Base-by-base conservation (phyloP, 768 basidiomycete genomes). In the Kwoniella heveanensis region DNA sequence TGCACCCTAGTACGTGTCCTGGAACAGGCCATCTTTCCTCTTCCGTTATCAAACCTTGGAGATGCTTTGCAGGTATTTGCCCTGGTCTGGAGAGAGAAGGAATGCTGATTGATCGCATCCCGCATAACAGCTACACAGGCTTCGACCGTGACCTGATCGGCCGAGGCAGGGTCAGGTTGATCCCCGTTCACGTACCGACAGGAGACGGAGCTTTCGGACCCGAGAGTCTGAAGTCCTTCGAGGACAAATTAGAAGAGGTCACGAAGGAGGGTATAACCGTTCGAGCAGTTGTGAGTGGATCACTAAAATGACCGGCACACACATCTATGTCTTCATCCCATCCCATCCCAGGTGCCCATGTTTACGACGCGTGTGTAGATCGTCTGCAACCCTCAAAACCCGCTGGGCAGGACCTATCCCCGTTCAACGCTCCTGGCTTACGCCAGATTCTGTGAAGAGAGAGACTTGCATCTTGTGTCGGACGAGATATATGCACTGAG, bases 401-500 rank as follows among this genome's bases (percentile, higher is more conserved):
- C 73, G 8, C 60, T 71, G 0, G 71, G 71, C 1, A 47, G 67
- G 49, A 74, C 76, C 39, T 76, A 77, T 44, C 60, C 71, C 15
- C 72, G 78, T 13, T 57, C 66, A 13, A 79, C 78, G 1, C 64
- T 79, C 1, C 62, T 77, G 29, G 74, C 68, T 0, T 79, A 79
- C 54, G 70, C 71, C 46, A 66, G 54, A 30, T 79, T 79, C 60
- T 77, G 76, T 53, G 72, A 79, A 57, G 73, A 77, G 58, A 69
- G 69, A 46, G 74, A 77, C 54, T 66, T 79, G 1, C 78, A 79
- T 59, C 64, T 79, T 27, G 73, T 79, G 8, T 76, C 74, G 12
- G 78, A 79, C 53, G 78, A 79, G 67, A 79, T 79, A n/a, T 79
- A 79, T 68, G 78, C 72, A 17, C 52, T 79, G 65, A 73, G 71